Conservation (phyloP, 345 rosid genomes). For the Populus deltoides region DNA sequence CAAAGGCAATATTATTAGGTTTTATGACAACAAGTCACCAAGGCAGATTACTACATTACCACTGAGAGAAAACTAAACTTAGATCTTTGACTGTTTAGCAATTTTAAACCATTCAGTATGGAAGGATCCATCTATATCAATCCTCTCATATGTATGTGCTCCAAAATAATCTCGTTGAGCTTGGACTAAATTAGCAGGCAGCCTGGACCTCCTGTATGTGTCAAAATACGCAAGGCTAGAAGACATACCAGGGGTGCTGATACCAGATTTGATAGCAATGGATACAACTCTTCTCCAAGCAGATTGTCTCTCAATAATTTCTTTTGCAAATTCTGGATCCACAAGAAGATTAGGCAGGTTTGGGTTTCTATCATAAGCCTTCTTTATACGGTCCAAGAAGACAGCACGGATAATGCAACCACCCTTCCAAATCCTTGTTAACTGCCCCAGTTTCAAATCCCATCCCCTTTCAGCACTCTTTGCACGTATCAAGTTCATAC, state of each 20-base stretch:
- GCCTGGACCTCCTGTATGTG: slow-evolving; percentile 30
- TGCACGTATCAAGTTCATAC: slow-evolving; percentile 21
- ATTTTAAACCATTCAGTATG: slow-evolving; percentile 36
- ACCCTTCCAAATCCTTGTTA: slow-evolving; percentile 15
- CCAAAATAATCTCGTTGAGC: slow-evolving; percentile 36
- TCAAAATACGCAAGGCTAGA: slow-evolving; percentile 36
- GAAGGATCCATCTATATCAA: slow-evolving; percentile 27
- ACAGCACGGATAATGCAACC: slow-evolving; percentile 20
- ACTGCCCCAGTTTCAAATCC: slow-evolving; percentile 16
- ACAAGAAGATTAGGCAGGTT: slow-evolving; percentile 26
- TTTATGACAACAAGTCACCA: background rate
- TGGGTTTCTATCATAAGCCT: slow-evolving; percentile 30
- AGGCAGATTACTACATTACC: slow-evolving; percentile 1
- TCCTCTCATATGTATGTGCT: slow-evolving; percentile 30
- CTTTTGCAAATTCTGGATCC: slow-evolving; percentile 35
- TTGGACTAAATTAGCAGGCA: slow-evolving; percentile 34
- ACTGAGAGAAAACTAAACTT: background rate
- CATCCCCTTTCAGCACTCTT: slow-evolving; percentile 10
- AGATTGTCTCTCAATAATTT: slow-evolving; percentile 30
- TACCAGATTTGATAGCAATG: slow-evolving; percentile 27
- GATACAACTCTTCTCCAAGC: slow-evolving; percentile 33
- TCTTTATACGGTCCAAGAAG: slow-evolving; percentile 28
- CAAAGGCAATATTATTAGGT: slow-evolving; percentile 18
- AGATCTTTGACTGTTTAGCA: slow-evolving; percentile 23
- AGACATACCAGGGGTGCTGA: slow-evolving; percentile 32